These are phyloP conservation scores for Cicer arietinum DNA, from an alignment of 306 rosid species.

Conservation along the genomic window DNA sequence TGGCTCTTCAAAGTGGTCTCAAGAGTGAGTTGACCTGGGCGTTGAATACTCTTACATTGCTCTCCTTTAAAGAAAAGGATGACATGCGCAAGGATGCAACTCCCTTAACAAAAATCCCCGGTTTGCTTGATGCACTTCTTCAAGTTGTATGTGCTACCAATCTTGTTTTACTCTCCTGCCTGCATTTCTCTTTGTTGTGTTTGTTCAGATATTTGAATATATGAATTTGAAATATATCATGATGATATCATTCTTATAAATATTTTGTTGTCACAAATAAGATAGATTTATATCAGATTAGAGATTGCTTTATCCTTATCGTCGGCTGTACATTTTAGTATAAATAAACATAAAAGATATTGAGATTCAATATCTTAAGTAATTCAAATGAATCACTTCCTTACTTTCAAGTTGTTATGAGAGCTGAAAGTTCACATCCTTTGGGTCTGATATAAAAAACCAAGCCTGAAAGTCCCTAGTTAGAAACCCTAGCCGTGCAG, in stretches of 20 bases:
- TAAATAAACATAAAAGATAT: neutral
- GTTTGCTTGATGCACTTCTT: slow-evolving; percentile 97
- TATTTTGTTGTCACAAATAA: neutral
- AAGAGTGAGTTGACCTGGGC: slow-evolving; percentile 99
- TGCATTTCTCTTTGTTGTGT: slow-evolving; percentile 12
- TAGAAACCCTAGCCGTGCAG: neutral
- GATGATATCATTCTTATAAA: neutral
- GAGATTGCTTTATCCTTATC: neutral
- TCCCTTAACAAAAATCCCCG: slow-evolving; percentile 84
- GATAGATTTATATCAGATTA: neutral
- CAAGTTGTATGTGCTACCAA: slow-evolving; percentile 75
- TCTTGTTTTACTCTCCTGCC: slow-evolving; percentile 1
- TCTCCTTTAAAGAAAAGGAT: slow-evolving; percentile 94
- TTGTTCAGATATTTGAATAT: neutral
- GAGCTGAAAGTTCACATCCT: neutral
- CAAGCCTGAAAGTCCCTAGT: neutral
- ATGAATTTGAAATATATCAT: neutral
- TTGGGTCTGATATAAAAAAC: neutral
- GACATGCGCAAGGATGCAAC: slow-evolving; percentile 85
- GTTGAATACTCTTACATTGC: slow-evolving; percentile 81
- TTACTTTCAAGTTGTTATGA: neutral
- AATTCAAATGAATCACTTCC: neutral
- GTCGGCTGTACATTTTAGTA: neutral
- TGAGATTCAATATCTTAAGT: neutral
- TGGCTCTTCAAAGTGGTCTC: slow-evolving; percentile 95